Evolutionary conservation across 768 basidiomycete species (phyloP).

Genomic region (Leccinum olivaceopallidum): DNA sequence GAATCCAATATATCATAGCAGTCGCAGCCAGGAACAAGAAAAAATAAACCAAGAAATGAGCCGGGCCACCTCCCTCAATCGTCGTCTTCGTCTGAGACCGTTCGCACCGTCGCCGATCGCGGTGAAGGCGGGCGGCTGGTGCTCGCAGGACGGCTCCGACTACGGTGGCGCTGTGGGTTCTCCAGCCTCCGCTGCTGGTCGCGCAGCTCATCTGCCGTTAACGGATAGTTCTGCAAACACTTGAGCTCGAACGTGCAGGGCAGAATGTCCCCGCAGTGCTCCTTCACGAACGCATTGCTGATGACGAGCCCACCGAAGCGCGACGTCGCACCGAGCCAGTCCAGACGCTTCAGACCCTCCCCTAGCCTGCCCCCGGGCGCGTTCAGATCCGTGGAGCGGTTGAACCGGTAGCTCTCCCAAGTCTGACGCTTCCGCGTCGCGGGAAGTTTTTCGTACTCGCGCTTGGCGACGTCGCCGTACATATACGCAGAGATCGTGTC

Average conservation of each 20-base stretch:
- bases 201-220: constrained; percentile 50
- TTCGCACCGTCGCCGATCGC: constrained; percentile 12
- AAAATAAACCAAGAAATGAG: background rate
- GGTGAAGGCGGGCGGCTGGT: constrained; percentile 24
- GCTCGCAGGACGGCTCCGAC: constrained; percentile 19
- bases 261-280: constrained; percentile 45
- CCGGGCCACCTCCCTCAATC: constrained; percentile 7
- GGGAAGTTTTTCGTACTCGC: constrained; percentile 50
- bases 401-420: constrained; percentile 56
- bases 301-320: constrained; percentile 62
- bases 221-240: constrained; percentile 46
- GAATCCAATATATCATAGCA: constrained; percentile 5
- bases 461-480: constrained; percentile 48
- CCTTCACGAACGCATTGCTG: constrained; percentile 45
- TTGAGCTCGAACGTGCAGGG: constrained; percentile 63
- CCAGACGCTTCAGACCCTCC: constrained; percentile 61
- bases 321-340: constrained; percentile 60
- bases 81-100: constrained; percentile 18
- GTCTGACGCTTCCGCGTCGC: constrained; percentile 42
- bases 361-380: constrained; percentile 72
- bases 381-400: constrained; percentile 60
- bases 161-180: constrained; percentile 19
- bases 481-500: constrained; percentile 54
- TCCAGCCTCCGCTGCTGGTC: constrained; percentile 44
- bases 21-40: background rate